These are phyloP conservation scores for Bertia moriformis DNA, from an alignment of 2,329 filamentous ascomycete species.

Conservation along the genomic window DNA sequence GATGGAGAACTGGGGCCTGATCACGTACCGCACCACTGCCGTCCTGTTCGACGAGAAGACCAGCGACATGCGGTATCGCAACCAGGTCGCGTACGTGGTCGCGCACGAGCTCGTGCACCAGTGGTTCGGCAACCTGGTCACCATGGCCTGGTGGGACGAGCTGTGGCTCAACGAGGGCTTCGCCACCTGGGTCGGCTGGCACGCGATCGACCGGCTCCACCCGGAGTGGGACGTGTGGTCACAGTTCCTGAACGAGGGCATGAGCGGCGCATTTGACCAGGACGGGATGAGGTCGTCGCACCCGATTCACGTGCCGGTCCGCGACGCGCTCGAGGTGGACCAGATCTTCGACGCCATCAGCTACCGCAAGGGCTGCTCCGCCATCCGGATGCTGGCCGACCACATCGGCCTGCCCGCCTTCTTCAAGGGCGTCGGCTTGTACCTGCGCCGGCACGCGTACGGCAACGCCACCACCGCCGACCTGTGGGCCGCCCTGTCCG, in stretches of 20 bases:
- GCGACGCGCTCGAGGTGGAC: constrained; percentile 85
- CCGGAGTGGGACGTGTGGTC: constrained; percentile 97
- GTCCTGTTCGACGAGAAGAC: constrained; percentile 90
- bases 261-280: constrained; percentile 79
- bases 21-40: constrained; percentile 89
- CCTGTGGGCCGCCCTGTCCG: constrained; percentile 75
- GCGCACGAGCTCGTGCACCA: constrained; percentile 95
- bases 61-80: constrained; percentile 80
- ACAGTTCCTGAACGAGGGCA: constrained; percentile 88
- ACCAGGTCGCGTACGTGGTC: constrained; percentile 88
- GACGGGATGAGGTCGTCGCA: constrained; percentile 86
- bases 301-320: constrained; percentile 88
- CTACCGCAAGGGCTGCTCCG: constrained; percentile 90
- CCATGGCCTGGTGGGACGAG: constrained; percentile 94
- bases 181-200: constrained; percentile 96
- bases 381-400: constrained; percentile 88
- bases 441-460: constrained; percentile 78
- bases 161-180: constrained; percentile 93
- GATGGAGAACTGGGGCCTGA: constrained; percentile 94
- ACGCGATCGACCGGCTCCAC: constrained; percentile 77
- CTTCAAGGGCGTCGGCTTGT: constrained; percentile 75
- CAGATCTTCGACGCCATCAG: constrained; percentile 97
- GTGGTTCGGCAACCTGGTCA: constrained; percentile 91
- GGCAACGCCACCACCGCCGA: constrained; percentile 82
- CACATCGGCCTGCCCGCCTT: constrained; percentile 85